phyloP scores from a whole-genome alignment of 2,329 filamentous ascomycete species.

The Colletotrichum sp. region DNA sequence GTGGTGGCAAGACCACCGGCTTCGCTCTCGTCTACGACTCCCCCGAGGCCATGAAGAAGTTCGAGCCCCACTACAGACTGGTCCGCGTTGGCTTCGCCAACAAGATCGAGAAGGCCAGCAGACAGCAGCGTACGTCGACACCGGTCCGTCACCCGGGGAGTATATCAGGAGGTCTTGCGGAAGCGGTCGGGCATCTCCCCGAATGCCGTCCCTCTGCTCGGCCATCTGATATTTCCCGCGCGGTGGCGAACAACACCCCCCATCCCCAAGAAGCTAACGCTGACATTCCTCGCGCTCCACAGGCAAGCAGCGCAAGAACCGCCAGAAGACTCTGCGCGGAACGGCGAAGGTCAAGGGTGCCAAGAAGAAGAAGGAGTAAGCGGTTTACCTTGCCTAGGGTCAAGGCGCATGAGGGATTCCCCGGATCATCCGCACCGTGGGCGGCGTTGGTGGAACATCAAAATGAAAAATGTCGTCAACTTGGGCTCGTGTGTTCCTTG shows the following conservation, averaged over 20 bases:
- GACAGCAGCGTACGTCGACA: constrained; percentile 93
- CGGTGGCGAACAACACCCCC: constrained; percentile 2
- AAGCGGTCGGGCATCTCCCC: not conserved
- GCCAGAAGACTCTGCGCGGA: constrained; percentile 97
- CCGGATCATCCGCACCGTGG: constrained; percentile 22
- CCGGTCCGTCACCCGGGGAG: not conserved
- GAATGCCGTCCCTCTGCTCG: not conserved
- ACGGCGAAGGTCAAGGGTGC: constrained; percentile 98
- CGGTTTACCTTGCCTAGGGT: constrained; percentile 37
- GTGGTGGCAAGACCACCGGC: constrained; percentile 99
- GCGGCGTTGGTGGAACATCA: constrained; percentile 22
- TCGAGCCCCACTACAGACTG: constrained; percentile 97
- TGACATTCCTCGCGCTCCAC: constrained; percentile 37
- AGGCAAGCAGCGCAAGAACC: constrained; percentile 99
- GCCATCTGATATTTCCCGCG: constrained; percentile 21
- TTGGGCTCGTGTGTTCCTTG: constrained; percentile 16
- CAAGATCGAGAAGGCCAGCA: constrained; percentile 97
- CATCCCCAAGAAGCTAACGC: not conserved
- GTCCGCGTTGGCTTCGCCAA: constrained; percentile 89
- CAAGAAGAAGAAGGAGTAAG: constrained; percentile 92
- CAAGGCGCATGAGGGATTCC: constrained; percentile 20
- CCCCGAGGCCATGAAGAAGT: constrained; percentile 98
- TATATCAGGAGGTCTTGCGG: not conserved
- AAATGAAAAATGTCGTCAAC: constrained; percentile 20
- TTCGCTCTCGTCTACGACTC: constrained; percentile 99